Evolutionary conservation across 208 protist species (phyloP), one percentile per base, ranked within the genome.

Genomic region (Polymyxa betae): DNA sequence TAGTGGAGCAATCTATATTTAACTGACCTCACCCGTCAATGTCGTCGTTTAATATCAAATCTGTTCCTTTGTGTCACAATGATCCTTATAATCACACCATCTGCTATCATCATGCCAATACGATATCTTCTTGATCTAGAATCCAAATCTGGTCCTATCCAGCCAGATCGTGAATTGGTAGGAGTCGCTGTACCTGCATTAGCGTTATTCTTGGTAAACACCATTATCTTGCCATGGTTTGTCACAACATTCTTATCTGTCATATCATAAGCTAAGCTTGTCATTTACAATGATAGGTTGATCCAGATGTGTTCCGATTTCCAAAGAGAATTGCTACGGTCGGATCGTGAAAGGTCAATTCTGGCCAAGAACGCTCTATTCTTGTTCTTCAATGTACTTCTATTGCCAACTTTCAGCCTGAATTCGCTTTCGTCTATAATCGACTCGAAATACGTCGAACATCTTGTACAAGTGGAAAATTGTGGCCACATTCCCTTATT

Each of bases 141-240:
- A 5, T 24, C 49, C 49, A n/a, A n/a, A n/a, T n/a, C n/a, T n/a
- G n/a, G n/a, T n/a, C 12, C 5, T 60, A 60, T 60, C 49, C 49
- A 60, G 12, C 49, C 49, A 5, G 49, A 60, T 24, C 49, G 49
- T 60, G 49, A 60, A 24, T 29, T 60, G 24, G 24, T 60, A 24
- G 49, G 49, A 29, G 24, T 60, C 49, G 72, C 72, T 12, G 10
- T 82, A 20, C 72, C 72, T n/a, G 72, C 72, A 45, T 43, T 82
- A 43, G 72, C 72, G 72, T 82, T 82, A 82, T 82, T 40, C n/a
- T 35, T 82, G 72, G 72, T 82, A 5, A 82, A 82, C 72, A 82
- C 72, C n/a, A 82, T 82, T 43, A 82, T 82, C 40, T n/a, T 82
- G 10, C 72, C 72, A 45, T 82, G 72, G 72, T 82, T 16, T 40